Conservation (phyloP, 768 basidiomycete species). For the Naganishia vishniacii region DNA sequence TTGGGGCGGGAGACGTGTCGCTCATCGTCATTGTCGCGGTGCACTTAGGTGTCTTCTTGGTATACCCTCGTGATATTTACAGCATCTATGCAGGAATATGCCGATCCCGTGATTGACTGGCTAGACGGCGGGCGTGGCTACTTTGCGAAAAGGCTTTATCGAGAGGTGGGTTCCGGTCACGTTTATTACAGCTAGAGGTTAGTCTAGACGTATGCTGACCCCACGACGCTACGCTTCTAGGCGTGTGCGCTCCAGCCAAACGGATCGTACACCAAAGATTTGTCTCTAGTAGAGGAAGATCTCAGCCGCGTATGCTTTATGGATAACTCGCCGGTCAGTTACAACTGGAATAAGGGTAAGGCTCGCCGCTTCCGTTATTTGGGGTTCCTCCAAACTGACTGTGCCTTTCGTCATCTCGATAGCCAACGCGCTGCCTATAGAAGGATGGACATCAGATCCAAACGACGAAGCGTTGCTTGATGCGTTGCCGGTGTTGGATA, state of each 20-base stretch:
- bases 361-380: conserved; percentile 17
- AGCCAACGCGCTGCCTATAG: conserved; percentile 98
- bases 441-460: conserved; percentile 98
- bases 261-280: conserved; percentile 90
- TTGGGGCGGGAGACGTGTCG: neutral
- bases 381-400: neutral
- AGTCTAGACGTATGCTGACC: neutral
- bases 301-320: conserved; percentile 88
- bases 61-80: conserved; percentile 99
- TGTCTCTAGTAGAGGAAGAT: conserved; percentile 79
- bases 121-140: conserved; percentile 90
- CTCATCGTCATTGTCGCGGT: neutral
- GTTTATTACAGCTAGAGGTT: too few relatives aligned
- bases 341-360: conserved; percentile 84
- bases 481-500: conserved; percentile 89
- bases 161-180: conserved; percentile 63
- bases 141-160: conserved; percentile 78
- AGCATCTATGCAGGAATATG: conserved; percentile 98
- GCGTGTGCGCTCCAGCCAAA: conserved; percentile 88
- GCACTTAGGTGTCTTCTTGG: conserved; percentile 96
- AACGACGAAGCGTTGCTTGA: conserved; percentile 94
- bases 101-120: conserved; percentile 99
- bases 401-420: conserved; percentile 15
- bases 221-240: conserved; percentile 50
- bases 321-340: conserved; percentile 92